Evolutionary conservation across 768 basidiomycete species (phyloP), one percentile per base, ranked within the genome.

Genomic region (Tremella yokohamensis): DNA sequence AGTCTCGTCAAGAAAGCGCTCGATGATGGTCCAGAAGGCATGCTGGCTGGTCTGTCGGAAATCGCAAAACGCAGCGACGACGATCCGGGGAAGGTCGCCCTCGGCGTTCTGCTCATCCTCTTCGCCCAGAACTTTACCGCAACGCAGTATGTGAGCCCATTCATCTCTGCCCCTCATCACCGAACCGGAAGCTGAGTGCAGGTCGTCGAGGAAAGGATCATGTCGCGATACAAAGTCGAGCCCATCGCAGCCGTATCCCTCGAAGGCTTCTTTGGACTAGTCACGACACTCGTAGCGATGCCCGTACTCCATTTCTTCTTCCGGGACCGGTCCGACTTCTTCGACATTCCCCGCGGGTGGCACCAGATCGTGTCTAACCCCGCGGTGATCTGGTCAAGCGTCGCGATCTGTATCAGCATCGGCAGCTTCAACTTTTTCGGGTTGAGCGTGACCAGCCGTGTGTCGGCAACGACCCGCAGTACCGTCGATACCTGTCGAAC

Each of bases 401-500:
- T 89, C 45, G 87, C 82, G 12, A 88, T 90, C 64, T 86, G 86
- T 38, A 78, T 83, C 76, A 85, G 84, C 61, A 93, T 94, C 64
- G 81, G 86, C 6, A 72, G 86, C 29, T 92, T 89, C 83, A 93
- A 92, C 74, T 89, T 84, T 78, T 94, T 90, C 67, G 91, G 91
- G 11, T 76, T 94, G 51, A 90, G 88, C 73, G 89, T 96, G 58
- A 94, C 92, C n/a, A 82, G 85, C 61, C 86, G 89, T 72, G 89
- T 97, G 58, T 90, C 87, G 74, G 93, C 94, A 34, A 96, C 92
- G 1, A 89, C 90, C 16, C 84, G 94, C 60, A 73, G 65, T 54
- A 81, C 96, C 57, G 89, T 91, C 38, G 96, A 99, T 76, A 93
- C 92, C 6, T 96, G 91, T 79, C 83, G 96, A 67, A 98, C 96